These are phyloP conservation scores for Zostera marina DNA, from an alignment of 116 monocot species.

Conservation along the genomic window DNA sequence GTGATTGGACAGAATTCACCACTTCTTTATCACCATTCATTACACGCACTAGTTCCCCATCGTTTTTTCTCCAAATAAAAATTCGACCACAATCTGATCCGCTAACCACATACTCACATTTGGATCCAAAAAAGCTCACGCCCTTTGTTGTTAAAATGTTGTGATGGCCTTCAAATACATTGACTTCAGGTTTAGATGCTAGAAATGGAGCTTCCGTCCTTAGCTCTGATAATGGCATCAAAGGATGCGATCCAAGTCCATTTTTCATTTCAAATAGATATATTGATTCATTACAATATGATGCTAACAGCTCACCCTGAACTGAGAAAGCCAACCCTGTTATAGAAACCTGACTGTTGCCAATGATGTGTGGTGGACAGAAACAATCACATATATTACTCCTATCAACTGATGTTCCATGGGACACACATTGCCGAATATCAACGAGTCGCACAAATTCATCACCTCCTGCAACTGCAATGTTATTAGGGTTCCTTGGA, in stretches of 20 bases:
- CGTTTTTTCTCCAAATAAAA: slow-evolving; percentile 92
- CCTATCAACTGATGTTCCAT: slow-evolving; percentile 13
- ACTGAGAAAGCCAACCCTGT: slow-evolving; percentile 82
- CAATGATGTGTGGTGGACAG: slow-evolving; percentile 44
- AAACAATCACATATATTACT: slow-evolving; percentile 28
- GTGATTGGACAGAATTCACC: slow-evolving; percentile 78
- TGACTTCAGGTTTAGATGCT: slow-evolving; percentile 10
- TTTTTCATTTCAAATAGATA: slow-evolving; percentile 64
- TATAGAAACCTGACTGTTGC: slow-evolving; percentile 34
- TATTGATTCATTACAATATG: slow-evolving; percentile 50
- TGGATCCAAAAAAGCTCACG: slow-evolving; percentile 70
- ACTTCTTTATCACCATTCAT: slow-evolving; percentile 75
- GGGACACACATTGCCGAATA: slow-evolving; percentile 46
- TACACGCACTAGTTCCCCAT: slow-evolving; percentile 56
- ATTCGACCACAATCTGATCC: slow-evolving; percentile 86
- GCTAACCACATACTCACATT: slow-evolving; percentile 79
- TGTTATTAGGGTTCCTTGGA: slow-evolving; percentile 42
- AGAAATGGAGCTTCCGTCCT: not conserved
- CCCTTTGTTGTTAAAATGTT: slow-evolving; percentile 88
- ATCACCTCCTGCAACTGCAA: slow-evolving; percentile 65
- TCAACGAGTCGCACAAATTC: slow-evolving; percentile 61
- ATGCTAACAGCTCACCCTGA: slow-evolving; percentile 61
- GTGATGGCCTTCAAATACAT: slow-evolving; percentile 45
- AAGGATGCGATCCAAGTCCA: slow-evolving; percentile 33
- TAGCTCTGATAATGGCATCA: not conserved